phyloP scores from a whole-genome alignment of 2,329 filamentous ascomycete species.

The Apiospora rasikravindrae region DNA sequence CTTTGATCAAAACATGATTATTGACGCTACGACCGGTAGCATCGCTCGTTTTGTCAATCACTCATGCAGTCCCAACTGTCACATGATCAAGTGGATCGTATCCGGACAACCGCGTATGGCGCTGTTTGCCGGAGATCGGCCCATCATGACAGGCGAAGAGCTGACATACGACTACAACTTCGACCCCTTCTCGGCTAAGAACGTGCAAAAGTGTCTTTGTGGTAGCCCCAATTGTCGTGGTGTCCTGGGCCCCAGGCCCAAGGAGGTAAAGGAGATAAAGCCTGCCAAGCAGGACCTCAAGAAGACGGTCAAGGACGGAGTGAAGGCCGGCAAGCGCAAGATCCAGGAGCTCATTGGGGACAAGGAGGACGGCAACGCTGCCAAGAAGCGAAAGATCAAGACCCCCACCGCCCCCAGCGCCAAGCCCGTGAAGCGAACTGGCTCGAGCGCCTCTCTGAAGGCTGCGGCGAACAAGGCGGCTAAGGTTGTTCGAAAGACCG shows the following conservation, averaged over 20 bases:
- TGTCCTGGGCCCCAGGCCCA: slow-evolving; percentile 65
- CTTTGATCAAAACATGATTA: slow-evolving; percentile 98
- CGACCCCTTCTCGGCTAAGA: slow-evolving; percentile 71
- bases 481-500: slow-evolving; percentile 43
- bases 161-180: slow-evolving; percentile 91
- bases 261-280: slow-evolving; percentile 56
- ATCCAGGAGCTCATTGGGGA: slow-evolving; percentile 57
- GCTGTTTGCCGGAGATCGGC: slow-evolving; percentile 86
- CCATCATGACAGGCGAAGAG: slow-evolving; percentile 94
- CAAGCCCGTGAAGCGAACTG: slow-evolving; percentile 33
- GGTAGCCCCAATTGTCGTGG: slow-evolving; percentile 68
- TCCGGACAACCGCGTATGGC: slow-evolving; percentile 94
- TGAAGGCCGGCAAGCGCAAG: slow-evolving; percentile 61
- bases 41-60: slow-evolving; percentile 99
- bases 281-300: slow-evolving; percentile 49
- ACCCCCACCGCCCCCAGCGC: slow-evolving; percentile 41
- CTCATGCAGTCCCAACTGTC: slow-evolving; percentile 93
- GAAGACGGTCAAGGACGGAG: slow-evolving; percentile 39
- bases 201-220: slow-evolving; percentile 70
- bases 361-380: slow-evolving; percentile 35
- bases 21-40: slow-evolving; percentile 93
- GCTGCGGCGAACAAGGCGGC: slow-evolving; percentile 39
- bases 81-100: slow-evolving; percentile 98
- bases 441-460: slow-evolving; percentile 31
- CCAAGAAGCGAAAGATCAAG: slow-evolving; percentile 56